Percentiles rank a stretch among this genome's conserved stretches.
phyloP scores from a whole-genome alignment of 2,329 filamentous ascomycete species.

The Diplocarpon mali region DNA sequence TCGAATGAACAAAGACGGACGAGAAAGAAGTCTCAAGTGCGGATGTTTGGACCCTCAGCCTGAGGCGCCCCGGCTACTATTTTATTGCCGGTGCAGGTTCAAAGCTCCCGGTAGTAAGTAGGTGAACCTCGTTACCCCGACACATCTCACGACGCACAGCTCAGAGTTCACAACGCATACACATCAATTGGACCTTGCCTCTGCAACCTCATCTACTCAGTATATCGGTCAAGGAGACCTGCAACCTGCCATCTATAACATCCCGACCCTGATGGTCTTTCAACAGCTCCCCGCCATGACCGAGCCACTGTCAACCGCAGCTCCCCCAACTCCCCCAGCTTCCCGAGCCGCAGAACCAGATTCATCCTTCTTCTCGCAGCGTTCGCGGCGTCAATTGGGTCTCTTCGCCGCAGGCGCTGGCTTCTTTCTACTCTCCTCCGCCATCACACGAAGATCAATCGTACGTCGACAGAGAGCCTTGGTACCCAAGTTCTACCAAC shows the following conservation, averaged over 20 bases:
- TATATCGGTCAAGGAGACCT: too few relatives aligned
- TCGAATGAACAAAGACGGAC: too few relatives aligned
- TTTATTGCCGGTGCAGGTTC: too few relatives aligned
- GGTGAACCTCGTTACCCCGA: too few relatives aligned
- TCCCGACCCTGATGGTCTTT: constrained; percentile 13
- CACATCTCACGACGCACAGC: too few relatives aligned
- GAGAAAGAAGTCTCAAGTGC: too few relatives aligned
- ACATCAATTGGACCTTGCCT: too few relatives aligned
- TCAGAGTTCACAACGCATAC: too few relatives aligned
- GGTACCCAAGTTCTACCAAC: constrained; percentile 62
- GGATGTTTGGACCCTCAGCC: too few relatives aligned
- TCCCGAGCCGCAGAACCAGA: constrained; percentile 7
- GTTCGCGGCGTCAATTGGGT: constrained; percentile 45
- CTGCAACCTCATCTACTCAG: too few relatives aligned
- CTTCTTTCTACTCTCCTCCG: constrained; percentile 62
- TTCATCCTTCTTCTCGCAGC: constrained; percentile 23
- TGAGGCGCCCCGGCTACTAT: too few relatives aligned
- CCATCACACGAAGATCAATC: constrained; percentile 62
- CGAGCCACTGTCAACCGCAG: constrained; percentile 5
- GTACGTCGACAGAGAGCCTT: constrained; percentile 48
- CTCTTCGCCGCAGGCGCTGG: constrained; percentile 65
- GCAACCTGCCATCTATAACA: neutral
- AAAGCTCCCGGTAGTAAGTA: too few relatives aligned
- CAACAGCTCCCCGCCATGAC: constrained; percentile 15
- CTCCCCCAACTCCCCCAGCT: constrained; percentile 5